phyloP scores from a whole-genome alignment of 805 yeast species.

The Yamadazyma endophytica region DNA sequence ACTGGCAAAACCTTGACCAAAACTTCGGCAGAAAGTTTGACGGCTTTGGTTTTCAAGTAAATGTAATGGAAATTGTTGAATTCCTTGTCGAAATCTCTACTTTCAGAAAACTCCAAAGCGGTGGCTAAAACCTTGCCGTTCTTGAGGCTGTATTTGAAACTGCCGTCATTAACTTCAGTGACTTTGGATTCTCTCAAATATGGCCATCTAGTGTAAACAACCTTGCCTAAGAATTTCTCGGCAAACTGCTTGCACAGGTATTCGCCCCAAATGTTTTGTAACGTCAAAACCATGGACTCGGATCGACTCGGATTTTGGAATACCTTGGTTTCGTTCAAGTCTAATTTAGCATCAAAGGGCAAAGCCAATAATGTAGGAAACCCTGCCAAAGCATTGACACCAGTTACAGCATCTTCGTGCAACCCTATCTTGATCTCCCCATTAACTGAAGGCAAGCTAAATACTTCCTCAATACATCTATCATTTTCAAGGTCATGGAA shows the following conservation, averaged over 20 bases:
- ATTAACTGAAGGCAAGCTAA: constrained; percentile 46
- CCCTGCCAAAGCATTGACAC: constrained; percentile 75
- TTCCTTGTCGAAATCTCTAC: constrained; percentile 40
- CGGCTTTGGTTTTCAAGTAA: constrained; percentile 58
- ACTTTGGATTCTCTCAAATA: constrained; percentile 77
- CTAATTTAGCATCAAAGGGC: constrained; percentile 53
- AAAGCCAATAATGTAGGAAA: constrained; percentile 81
- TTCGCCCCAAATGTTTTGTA: constrained; percentile 54
- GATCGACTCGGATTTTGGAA: constrained; percentile 85
- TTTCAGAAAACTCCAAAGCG: constrained; percentile 18
- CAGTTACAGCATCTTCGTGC: constrained; percentile 61
- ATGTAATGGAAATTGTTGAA: constrained; percentile 34
- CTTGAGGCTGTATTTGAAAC: constrained; percentile 40
- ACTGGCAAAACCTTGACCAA: constrained; percentile 71
- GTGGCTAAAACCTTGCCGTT: constrained; percentile 2
- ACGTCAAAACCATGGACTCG: constrained; percentile 68
- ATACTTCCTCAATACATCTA: constrained; percentile 66
- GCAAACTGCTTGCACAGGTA: constrained; percentile 62
- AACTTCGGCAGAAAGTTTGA: constrained; percentile 48
- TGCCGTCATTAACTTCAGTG: constrained; percentile 54
- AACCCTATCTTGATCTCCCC: constrained; percentile 51
- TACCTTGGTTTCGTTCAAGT: constrained; percentile 61
- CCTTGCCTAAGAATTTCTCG: constrained; percentile 53
- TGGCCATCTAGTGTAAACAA: constrained; percentile 88
- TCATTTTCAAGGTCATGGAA: constrained; percentile 78